Conservation (phyloP, 2,329 filamentous ascomycete genomes). For the Apiospora malaysiana region DNA sequence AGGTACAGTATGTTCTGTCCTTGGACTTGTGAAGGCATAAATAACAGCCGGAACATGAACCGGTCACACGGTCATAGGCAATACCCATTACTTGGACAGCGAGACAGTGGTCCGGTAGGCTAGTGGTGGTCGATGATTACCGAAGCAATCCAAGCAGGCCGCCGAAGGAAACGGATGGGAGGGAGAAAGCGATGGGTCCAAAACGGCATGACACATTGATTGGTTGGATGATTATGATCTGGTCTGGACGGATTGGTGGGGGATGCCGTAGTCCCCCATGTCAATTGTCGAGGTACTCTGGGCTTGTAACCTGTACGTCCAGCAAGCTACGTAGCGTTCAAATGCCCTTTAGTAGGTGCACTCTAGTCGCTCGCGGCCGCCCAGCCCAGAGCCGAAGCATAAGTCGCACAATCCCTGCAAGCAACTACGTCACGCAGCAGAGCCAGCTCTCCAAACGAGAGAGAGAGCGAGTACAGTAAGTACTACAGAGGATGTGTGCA, state of each 20-base stretch:
- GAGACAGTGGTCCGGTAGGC: not conserved
- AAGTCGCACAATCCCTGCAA: not conserved
- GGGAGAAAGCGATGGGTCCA: not conserved
- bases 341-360: not conserved
- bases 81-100: not conserved
- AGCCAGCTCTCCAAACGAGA: not conserved
- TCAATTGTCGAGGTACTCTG: not conserved
- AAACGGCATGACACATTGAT: slow-evolving; percentile 4
- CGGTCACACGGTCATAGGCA: not conserved
- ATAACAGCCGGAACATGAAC: not conserved
- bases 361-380: not conserved
- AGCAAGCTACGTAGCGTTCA: not conserved
- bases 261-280: not conserved
- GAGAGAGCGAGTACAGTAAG: too few relatives aligned
- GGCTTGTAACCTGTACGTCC: not conserved
- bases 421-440: slow-evolving; percentile 8
- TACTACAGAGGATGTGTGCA: too few relatives aligned
- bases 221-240: slow-evolving; percentile 3
- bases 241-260: not conserved
- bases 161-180: slow-evolving; percentile 5
- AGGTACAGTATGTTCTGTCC: not conserved
- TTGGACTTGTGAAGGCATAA: not conserved
- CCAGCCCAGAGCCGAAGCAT: not conserved
- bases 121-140: not conserved
- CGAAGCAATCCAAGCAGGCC: not conserved